Evolutionary conservation across 805 yeast species (phyloP).

Genomic region (Ogataea trehaloabstinens): DNA sequence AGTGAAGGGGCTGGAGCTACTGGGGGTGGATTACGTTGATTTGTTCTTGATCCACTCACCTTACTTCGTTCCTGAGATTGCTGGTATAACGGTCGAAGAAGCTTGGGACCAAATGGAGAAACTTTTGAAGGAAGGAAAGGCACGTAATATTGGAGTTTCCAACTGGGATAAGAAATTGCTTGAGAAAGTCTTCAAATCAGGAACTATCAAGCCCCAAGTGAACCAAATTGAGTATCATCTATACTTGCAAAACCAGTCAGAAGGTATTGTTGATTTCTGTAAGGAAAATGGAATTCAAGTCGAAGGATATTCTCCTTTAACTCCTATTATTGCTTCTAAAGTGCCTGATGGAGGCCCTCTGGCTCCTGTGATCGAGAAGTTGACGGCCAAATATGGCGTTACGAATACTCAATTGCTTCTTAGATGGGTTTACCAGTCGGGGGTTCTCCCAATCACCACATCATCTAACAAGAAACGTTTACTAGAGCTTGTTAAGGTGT

Average conservation of each 20-base stretch:
- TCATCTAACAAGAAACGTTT: constrained; percentile 59
- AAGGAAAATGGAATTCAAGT: constrained; percentile 48
- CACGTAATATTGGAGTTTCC: constrained; percentile 57
- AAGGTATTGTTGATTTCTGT: constrained; percentile 52
- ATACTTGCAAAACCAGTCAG: constrained; percentile 61
- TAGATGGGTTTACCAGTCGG: constrained; percentile 66
- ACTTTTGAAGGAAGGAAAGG: constrained; percentile 43
- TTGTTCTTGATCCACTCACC: constrained; percentile 65
- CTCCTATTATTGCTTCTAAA: constrained; percentile 51
- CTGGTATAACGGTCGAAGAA: constrained; percentile 45
- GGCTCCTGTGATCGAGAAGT: constrained; percentile 33
- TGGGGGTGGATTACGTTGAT: constrained; percentile 55
- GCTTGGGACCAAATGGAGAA: constrained; percentile 50
- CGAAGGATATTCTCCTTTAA: constrained; percentile 67
- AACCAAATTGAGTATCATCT: constrained; percentile 72
- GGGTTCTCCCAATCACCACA: constrained; percentile 73
- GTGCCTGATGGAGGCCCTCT: constrained; percentile 39
- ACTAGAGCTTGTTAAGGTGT: constrained; percentile 51
- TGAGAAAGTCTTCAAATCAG: constrained; percentile 39
- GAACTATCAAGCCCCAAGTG: constrained; percentile 53
- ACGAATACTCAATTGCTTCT: constrained; percentile 64
- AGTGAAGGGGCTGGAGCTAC: constrained; percentile 43
- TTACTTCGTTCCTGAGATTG: constrained; percentile 38
- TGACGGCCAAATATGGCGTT: constrained; percentile 56
- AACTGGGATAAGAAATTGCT: constrained; percentile 52